Conservation (phyloP, 2,329 filamentous ascomycete genomes). For the Calycina herbarum region DNA sequence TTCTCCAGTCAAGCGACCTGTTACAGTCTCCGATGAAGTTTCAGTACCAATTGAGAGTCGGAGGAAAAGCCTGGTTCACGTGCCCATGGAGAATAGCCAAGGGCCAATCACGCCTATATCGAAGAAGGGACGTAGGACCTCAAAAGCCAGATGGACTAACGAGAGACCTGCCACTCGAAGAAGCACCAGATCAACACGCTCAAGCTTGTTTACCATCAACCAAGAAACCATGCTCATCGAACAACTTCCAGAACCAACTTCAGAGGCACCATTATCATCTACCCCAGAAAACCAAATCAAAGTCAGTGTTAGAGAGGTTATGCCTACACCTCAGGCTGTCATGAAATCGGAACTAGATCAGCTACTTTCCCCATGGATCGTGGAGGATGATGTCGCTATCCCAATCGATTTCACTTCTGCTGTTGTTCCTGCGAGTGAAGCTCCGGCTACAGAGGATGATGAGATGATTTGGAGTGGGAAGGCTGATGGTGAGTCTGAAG, state of each 20-base stretch:
- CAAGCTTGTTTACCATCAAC: slow-evolving; percentile 14
- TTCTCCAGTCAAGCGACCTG: neutral
- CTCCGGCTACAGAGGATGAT: neutral
- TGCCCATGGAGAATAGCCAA: neutral
- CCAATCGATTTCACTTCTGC: neutral
- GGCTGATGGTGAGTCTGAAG: neutral
- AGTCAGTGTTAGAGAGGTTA: neutral
- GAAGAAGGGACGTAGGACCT: neutral
- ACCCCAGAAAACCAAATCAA: neutral
- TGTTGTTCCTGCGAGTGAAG: neutral
- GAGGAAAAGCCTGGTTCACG: neutral
- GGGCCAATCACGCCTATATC: neutral
- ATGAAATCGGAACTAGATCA: neutral
- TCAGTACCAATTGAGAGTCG: neutral
- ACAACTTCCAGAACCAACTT: neutral
- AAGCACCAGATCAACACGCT: slow-evolving; percentile 18
- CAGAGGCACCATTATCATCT: neutral
- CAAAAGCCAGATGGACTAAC: neutral
- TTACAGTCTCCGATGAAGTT: neutral
- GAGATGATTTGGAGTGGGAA: slow-evolving; percentile 2
- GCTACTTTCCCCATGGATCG: neutral
- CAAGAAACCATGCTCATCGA: slow-evolving; percentile 5
- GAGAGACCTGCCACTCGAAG: slow-evolving; percentile 10
- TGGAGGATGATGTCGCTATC: neutral
- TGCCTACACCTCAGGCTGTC: neutral